phyloP scores from a whole-genome alignment of 345 rosid genomes.

The Gossypium anomalum region DNA sequence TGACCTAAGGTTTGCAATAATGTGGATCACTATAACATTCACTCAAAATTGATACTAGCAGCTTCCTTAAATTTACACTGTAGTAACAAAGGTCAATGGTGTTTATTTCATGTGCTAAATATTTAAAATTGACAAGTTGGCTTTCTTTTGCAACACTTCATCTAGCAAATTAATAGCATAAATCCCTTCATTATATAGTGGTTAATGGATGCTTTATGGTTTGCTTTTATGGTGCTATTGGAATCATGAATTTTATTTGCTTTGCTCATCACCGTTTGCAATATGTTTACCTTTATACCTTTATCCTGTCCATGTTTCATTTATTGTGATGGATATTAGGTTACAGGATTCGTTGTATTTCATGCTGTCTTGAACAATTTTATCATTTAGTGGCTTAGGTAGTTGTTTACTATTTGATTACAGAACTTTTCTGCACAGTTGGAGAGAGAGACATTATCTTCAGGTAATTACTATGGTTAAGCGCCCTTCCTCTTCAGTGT shows the following conservation, averaged over 20 bases:
- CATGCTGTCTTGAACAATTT: not conserved
- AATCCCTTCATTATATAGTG: not conserved
- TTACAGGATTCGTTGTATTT: not conserved
- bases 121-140: not conserved
- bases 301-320: slow-evolving; percentile 10
- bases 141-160: not conserved
- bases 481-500: not conserved
- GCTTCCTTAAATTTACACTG: not conserved
- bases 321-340: not conserved
- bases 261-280: not conserved
- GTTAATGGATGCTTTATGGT: not conserved
- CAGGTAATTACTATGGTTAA: slow-evolving; percentile 49
- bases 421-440: slow-evolving; percentile 96
- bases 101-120: not conserved
- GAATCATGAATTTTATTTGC: not conserved
- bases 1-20: not conserved
- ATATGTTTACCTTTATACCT: not conserved
- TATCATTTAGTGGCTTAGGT: slow-evolving; percentile 16
- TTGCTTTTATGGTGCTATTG: not conserved
- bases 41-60: not conserved
- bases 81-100: not conserved
- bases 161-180: not conserved
- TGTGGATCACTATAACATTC: not conserved
- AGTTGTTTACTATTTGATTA: slow-evolving; percentile 26
- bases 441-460: slow-evolving; percentile 76